A percentile compares a stretch with the other conserved stretches of the same genome.
Evolutionary conservation across 2,329 filamentous ascomycete genomes (phyloP).

Genomic region (Dryadomyces quercivorus): DNA sequence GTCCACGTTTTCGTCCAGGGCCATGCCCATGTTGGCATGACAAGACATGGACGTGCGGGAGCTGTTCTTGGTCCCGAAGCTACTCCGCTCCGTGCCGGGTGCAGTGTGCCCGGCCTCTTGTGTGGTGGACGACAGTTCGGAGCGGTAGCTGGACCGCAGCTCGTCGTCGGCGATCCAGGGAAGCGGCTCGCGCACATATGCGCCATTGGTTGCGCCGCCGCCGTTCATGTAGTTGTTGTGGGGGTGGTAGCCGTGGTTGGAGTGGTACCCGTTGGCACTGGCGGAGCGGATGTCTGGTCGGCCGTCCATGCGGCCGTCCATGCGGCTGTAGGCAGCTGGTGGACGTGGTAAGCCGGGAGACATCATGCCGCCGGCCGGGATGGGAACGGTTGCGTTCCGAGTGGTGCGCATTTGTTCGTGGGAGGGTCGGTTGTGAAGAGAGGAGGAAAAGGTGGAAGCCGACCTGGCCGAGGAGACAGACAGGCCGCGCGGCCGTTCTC

Average conservation of each 20-base stretch:
- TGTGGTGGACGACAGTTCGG: slow-evolving; percentile 39
- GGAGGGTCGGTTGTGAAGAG: slow-evolving; percentile 26
- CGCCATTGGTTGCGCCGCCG: background rate
- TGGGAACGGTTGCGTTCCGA: slow-evolving; percentile 15
- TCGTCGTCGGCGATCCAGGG: slow-evolving; percentile 40
- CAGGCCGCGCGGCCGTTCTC: slow-evolving; percentile 27
- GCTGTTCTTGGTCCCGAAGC: slow-evolving; percentile 67
- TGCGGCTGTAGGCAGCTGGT: slow-evolving; percentile 18
- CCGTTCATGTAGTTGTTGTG: slow-evolving; percentile 9
- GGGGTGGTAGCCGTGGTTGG: background rate
- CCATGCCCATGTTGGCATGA: slow-evolving; percentile 24
- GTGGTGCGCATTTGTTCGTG: slow-evolving; percentile 24
- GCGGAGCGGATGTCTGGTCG: background rate
- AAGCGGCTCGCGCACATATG: slow-evolving; percentile 16
- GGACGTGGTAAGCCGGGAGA: slow-evolving; percentile 17
- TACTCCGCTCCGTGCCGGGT: slow-evolving; percentile 67
- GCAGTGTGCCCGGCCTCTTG: slow-evolving; percentile 37
- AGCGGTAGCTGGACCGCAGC: slow-evolving; percentile 42
- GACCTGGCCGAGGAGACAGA: slow-evolving; percentile 37
- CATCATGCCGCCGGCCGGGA: slow-evolving; percentile 5
- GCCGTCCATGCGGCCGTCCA: slow-evolving; percentile 22
- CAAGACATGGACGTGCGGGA: slow-evolving; percentile 49
- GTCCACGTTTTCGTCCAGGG: slow-evolving; percentile 27
- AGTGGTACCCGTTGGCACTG: background rate
- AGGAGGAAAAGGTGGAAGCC: slow-evolving; percentile 29